Evolutionary conservation across 2,329 filamentous ascomycete genomes (phyloP), one percentile per base, ranked within the genome.

Genomic region (Tolypocladium nubicola): DNA sequence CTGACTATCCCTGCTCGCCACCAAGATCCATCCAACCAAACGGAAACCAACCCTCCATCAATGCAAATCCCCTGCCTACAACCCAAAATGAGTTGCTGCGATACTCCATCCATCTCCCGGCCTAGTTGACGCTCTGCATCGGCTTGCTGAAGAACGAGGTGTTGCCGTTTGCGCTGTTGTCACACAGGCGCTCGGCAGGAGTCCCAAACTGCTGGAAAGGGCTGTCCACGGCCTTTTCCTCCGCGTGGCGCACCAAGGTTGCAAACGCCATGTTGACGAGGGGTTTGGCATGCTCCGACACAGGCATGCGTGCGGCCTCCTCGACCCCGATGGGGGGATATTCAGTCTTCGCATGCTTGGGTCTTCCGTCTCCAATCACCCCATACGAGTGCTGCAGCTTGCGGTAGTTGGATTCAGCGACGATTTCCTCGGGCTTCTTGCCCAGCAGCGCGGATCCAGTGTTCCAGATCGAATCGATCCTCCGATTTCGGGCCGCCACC

Each of bases 241-340:
- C 56, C 10, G 10, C 45, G 3, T 52, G 52, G 38, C 45, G 56
- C 30, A 57, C 41, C 45, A 76, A 58, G 5, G 67, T 67, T 23
- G 65, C 68, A 57, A 75, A 71, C 3, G 69, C 66, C 71, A 78
- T 72, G 53, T 70, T 73, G 11, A 81, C 56, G 13, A 80, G 67
- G 2, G 76, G 75, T 14, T 67, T 64, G 13, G 71, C 68, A 55
- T 77, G 73, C 53, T 77, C 72, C 2, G 67, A 61, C 3, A 67
- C 66, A 5, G 73, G 65, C 60, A 73, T 73, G 8, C 57, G 57
- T 58, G 72, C 74, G 37, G 72, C 74, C 40, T 77, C 69, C 2
- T 69, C 64, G n/a, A 75, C 59, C n/a, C 61, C 63, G 16, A 77
- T 65, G 39, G 61, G 59, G 3, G 57, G 64, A 39, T 70, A 68